These are phyloP conservation scores for Phytophthora sp. DNA, from an alignment of 352 stramenopile genomes.

Conservation along the genomic window DNA sequence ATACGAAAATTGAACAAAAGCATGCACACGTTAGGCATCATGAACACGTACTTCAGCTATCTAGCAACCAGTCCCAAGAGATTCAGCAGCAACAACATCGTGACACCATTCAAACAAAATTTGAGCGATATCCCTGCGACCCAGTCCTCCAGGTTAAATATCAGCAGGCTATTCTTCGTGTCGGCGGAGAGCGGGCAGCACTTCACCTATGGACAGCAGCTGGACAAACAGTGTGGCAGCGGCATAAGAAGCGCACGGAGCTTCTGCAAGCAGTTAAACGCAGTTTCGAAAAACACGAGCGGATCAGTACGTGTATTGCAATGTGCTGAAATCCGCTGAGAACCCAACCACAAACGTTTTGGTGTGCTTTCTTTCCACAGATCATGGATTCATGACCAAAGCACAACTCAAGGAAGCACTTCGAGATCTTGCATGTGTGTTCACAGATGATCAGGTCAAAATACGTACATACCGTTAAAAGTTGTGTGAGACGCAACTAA, in stretches of 20 bases:
- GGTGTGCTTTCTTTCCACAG: slow-evolving; percentile 13
- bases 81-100: background rate
- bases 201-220: slow-evolving; percentile 42
- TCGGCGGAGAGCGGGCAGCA: slow-evolving; percentile 41
- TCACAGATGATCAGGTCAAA: slow-evolving; percentile 65
- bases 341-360: background rate
- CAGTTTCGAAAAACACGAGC: slow-evolving; percentile 67
- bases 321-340: background rate
- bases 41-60: slow-evolving; percentile 25
- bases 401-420: slow-evolving; percentile 60
- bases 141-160: slow-evolving; percentile 38
- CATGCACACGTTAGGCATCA: background rate
- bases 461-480: background rate
- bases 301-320: slow-evolving; percentile 38
- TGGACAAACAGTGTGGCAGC: slow-evolving; percentile 44
- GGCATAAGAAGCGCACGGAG: slow-evolving; percentile 52
- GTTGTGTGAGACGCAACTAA: background rate
- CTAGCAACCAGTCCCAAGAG: slow-evolving; percentile 20
- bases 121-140: too few species aligned
- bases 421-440: slow-evolving; percentile 51
- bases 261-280: slow-evolving; percentile 55
- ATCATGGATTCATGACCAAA: slow-evolving; percentile 55
- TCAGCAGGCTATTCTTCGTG: slow-evolving; percentile 38
- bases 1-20: background rate
- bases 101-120: background rate